Evolutionary conservation across 2,329 filamentous ascomycete genomes (phyloP).

Genomic region (Ploettnerulaceae sp.): DNA sequence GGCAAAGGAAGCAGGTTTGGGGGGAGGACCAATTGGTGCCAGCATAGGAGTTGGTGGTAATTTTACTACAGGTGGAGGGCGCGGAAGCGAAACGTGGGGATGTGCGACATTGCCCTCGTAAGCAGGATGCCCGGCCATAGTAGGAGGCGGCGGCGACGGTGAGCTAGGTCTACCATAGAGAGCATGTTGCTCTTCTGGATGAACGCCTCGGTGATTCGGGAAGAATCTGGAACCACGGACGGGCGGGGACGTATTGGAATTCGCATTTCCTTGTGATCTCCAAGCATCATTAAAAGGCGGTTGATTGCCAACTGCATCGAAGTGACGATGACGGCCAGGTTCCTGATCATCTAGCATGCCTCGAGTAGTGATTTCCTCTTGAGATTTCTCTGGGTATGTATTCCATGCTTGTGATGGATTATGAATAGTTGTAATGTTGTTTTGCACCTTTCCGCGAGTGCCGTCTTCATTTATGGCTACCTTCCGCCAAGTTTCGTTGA

Average conservation of each 20-base stretch:
- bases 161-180: constrained; percentile 42
- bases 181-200: constrained; percentile 37
- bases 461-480: constrained; percentile 31
- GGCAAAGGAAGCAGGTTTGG: constrained; percentile 42
- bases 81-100: constrained; percentile 66
- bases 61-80: constrained; percentile 70
- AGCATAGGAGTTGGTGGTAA: constrained; percentile 56
- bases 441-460: constrained; percentile 26
- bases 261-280: constrained; percentile 22
- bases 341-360: constrained; percentile 26
- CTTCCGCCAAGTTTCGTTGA: constrained; percentile 33
- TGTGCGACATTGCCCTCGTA: constrained; percentile 61
- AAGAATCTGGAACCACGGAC: constrained; percentile 57
- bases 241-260: constrained; percentile 38
- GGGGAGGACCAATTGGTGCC: constrained; percentile 38
- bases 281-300: constrained; percentile 32
- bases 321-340: constrained; percentile 16
- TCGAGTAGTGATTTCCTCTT: constrained; percentile 8
- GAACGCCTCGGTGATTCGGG: constrained; percentile 45
- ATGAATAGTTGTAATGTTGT: constrained; percentile 21
- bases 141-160: constrained; percentile 68
- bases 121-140: constrained; percentile 64
- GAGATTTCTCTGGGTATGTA: constrained; percentile 14
- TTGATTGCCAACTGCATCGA: constrained; percentile 18
- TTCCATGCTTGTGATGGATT: constrained; percentile 19